These are phyloP conservation scores for Suhomyces kunorum DNA, from an alignment of 1,139 yeast genomes.

Conservation along the genomic window DNA sequence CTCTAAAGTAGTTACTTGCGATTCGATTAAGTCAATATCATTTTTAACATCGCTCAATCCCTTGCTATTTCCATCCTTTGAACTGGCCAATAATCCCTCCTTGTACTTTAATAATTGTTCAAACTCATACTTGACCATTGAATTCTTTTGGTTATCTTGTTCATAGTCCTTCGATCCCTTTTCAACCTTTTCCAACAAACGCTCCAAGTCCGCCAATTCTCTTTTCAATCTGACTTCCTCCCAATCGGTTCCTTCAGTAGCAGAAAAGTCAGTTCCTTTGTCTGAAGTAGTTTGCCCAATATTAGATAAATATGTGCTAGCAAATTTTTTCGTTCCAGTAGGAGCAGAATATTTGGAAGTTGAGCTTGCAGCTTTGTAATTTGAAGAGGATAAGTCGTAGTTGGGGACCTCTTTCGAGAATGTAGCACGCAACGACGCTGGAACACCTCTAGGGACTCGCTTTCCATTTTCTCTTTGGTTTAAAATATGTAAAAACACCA, in stretches of 20 bases:
- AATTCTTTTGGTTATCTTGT: slow-evolving; percentile 34
- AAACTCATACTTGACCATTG: slow-evolving; percentile 63
- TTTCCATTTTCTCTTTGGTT: slow-evolving; percentile 89
- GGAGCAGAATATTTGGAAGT: slow-evolving; percentile 22
- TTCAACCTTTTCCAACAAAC: slow-evolving; percentile 60
- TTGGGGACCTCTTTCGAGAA: slow-evolving; percentile 84
- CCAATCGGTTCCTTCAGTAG: slow-evolving; percentile 79
- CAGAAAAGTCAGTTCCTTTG: slow-evolving; percentile 72
- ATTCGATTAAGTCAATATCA: slow-evolving; percentile 64
- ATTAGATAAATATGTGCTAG: slow-evolving; percentile 41
- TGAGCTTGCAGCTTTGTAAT: slow-evolving; percentile 15
- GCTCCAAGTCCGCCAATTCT: slow-evolving; percentile 73
- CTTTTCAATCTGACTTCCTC: slow-evolving; percentile 83
- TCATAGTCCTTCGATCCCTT: slow-evolving; percentile 40
- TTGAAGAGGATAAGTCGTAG: slow-evolving; percentile 53
- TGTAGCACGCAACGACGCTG: slow-evolving; percentile 89
- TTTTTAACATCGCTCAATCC: slow-evolving; percentile 47
- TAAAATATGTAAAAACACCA: slow-evolving; percentile 85
- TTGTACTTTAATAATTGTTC: slow-evolving; percentile 81
- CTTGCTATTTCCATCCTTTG: slow-evolving; percentile 16
- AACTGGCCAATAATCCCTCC: slow-evolving; percentile 13
- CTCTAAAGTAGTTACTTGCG: slow-evolving; percentile 63
- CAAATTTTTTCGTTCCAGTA: slow-evolving; percentile 31
- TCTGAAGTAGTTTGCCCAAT: slow-evolving; percentile 50
- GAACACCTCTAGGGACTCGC: slow-evolving; percentile 88